Conservation (phyloP, 2,329 filamentous ascomycete genomes). For the Fusarium burgessii region DNA sequence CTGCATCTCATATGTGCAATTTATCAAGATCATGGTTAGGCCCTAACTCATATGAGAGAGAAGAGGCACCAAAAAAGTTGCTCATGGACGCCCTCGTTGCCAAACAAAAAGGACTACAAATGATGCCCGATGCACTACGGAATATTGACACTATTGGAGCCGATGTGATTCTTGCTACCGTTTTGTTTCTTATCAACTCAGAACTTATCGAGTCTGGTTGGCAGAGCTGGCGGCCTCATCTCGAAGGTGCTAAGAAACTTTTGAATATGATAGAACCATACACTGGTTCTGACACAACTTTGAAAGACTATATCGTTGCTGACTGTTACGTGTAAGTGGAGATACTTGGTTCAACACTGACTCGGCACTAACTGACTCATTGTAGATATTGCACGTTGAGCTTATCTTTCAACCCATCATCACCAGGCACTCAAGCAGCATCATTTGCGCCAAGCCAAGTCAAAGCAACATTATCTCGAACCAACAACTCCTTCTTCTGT, state of each 20-base stretch:
- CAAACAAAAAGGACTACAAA: conserved; percentile 57
- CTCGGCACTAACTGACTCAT: not conserved
- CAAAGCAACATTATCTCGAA: conserved; percentile 52
- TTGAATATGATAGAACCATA: conserved; percentile 55
- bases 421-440: conserved; percentile 45
- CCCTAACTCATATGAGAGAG: conserved; percentile 48
- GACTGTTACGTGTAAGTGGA: conserved; percentile 59
- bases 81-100: conserved; percentile 58
- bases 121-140: conserved; percentile 55
- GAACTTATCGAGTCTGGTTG: conserved; percentile 62
- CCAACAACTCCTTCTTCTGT: conserved; percentile 60
- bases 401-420: conserved; percentile 55
- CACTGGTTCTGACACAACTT: conserved; percentile 48
- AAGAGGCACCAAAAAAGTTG: conserved; percentile 43
- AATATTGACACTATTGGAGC: conserved; percentile 52
- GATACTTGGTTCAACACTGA: not conserved
- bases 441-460: conserved; percentile 52
- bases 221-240: conserved; percentile 59
- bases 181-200: conserved; percentile 62
- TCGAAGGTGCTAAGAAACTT: conserved; percentile 59
- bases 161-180: conserved; percentile 58
- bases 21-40: conserved; percentile 31
- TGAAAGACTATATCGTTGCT: conserved; percentile 59
- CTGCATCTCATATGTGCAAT: conserved; percentile 62
- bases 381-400: conserved; percentile 58